These are phyloP conservation scores for Colletotrichum spaethianum DNA, from an alignment of 2,329 filamentous ascomycete genomes.

Conservation along the genomic window DNA sequence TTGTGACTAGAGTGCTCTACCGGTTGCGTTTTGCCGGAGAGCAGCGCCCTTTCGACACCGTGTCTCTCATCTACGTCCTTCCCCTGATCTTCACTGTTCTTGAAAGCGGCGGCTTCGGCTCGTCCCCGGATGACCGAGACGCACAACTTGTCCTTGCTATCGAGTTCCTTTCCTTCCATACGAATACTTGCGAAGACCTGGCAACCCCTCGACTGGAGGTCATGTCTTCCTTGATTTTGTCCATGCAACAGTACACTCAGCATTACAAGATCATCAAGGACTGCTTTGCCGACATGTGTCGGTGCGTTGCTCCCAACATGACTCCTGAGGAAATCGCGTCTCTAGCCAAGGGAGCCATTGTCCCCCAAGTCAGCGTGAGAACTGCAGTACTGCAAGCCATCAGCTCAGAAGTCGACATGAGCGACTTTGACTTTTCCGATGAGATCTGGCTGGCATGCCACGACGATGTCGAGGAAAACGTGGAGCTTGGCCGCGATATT, in stretches of 20 bases:
- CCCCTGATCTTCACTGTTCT: slow-evolving; percentile 86
- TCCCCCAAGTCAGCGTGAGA: slow-evolving; percentile 84
- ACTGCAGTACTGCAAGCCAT: slow-evolving; percentile 91
- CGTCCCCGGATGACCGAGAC: slow-evolving; percentile 83
- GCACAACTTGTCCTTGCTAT: slow-evolving; percentile 91
- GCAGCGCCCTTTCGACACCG: slow-evolving; percentile 91
- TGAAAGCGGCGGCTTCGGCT: slow-evolving; percentile 82
- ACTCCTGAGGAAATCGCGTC: slow-evolving; percentile 78
- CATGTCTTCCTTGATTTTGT: slow-evolving; percentile 78
- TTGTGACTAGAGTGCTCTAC: slow-evolving; percentile 91
- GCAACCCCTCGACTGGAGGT: slow-evolving; percentile 83
- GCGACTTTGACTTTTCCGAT: slow-evolving; percentile 86
- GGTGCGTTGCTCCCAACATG: slow-evolving; percentile 88
- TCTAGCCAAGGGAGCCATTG: slow-evolving; percentile 84
- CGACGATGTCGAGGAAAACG: slow-evolving; percentile 91
- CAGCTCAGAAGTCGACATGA: slow-evolving; percentile 92
- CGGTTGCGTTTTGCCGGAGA: slow-evolving; percentile 91
- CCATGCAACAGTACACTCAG: slow-evolving; percentile 91
- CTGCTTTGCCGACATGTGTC: slow-evolving; percentile 87
- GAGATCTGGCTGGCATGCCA: slow-evolving; percentile 96
- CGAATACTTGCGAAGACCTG: slow-evolving; percentile 81
- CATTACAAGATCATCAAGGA: slow-evolving; percentile 98
- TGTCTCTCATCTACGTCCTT: slow-evolving; percentile 89
- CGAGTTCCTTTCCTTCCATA: slow-evolving; percentile 92
- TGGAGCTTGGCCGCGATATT: slow-evolving; percentile 85